Base-by-base conservation (phyloP, 176 grass and related monocot species). In the Hordeum marinum region DNA sequence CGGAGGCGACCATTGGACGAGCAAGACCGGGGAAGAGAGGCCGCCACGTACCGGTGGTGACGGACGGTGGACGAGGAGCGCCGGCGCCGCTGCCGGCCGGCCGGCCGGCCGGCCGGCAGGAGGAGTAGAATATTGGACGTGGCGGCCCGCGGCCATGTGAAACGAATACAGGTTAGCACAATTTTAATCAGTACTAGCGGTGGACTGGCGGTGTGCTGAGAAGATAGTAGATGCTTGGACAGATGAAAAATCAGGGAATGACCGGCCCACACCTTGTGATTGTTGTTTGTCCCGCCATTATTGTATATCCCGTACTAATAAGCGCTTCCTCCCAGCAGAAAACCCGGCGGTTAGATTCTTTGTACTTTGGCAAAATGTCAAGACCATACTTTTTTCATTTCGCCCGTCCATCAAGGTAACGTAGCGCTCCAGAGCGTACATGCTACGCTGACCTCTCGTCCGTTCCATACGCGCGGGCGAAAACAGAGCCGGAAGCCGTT, bases 361-460 rank as follows among this genome's bases (percentile, higher is more conserved):
- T 86, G 79, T 86, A 83, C 66, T 79, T 67, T 67, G 61, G 58
- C 73, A 86, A 86, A 83, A 83, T 86, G 84, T 78, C 84, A 90
- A 58, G 37, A 1, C 29, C 25, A 5, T 15, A 34, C 58, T 83
- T 34, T 34, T 34, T 4, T 2, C 29, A 29, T 90, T 89, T 72
- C 4, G 29, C 17, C 6, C 14, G 57, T 41, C 61, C 3, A 13
- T 61, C 8, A 25, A 13, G 71, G 63, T 54, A 42, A 48, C 72
- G 72, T 60, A 50, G 18, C 71, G 34, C 17, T 4, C 27, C 48
- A 37, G 2, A 36, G 6, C 62, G 43, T 67, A 13, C 21, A 35
- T 63, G 25, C 37, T 72, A 62, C 40, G 27, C 58, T 63, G 20
- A 34, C 37, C 54, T 46, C 63, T 21, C 18, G 8, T 20, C 7